Conservation (phyloP, 345 rosid species). For the Eucalyptus albens region DNA sequence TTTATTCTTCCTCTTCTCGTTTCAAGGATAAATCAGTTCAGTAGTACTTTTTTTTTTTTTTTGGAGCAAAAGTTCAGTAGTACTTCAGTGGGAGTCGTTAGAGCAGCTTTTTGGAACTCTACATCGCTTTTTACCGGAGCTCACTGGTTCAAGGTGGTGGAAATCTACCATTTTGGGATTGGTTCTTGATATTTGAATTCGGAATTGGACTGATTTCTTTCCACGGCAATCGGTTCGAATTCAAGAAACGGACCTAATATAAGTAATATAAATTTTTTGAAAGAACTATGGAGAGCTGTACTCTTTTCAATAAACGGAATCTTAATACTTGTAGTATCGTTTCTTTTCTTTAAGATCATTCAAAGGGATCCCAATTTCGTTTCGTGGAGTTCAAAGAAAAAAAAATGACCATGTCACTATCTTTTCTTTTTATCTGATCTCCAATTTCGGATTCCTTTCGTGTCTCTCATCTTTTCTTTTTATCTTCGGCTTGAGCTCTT, state of each 20-base stretch:
- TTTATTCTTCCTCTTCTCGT: background rate
- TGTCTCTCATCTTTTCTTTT: background rate
- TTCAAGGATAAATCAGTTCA: background rate
- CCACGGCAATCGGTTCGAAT: background rate
- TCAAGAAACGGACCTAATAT: background rate
- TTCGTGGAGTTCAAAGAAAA: background rate
- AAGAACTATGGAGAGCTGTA: background rate
- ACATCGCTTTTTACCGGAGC: background rate
- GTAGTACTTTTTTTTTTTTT: background rate
- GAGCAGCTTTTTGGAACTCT: background rate
- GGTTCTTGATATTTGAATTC: background rate
- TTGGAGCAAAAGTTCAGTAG: background rate
- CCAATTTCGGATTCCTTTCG: background rate
- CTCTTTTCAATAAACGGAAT: accelerated
- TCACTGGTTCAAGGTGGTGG: background rate
- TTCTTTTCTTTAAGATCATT: background rate
- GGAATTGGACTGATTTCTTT: background rate
- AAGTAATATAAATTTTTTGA: background rate
- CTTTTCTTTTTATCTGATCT: background rate
- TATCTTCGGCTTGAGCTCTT: background rate
- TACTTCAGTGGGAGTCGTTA: background rate
- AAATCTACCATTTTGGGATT: background rate
- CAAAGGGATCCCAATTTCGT: background rate
- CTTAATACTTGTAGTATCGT: background rate
- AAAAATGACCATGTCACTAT: no score